Conservation (phyloP, 2,329 filamentous ascomycete species). For the Verticillium isaacii region DNA sequence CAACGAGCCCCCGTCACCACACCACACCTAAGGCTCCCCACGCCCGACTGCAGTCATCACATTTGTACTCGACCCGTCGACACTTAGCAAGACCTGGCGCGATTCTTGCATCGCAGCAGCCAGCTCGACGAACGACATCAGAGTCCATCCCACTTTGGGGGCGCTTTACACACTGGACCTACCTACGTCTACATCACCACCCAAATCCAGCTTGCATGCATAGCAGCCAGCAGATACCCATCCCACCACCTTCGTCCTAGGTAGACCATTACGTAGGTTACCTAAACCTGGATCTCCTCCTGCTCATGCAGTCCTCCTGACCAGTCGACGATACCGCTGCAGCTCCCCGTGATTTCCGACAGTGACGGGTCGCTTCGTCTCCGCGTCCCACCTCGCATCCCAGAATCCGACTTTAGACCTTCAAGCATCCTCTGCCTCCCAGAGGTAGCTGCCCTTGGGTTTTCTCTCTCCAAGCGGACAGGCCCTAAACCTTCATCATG, state of each 20-base stretch:
- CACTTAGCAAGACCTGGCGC: neutral
- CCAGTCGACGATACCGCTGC: neutral
- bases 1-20: neutral
- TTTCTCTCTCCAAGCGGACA: neutral
- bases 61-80: neutral
- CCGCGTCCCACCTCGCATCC: neutral
- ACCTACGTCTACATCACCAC: neutral
- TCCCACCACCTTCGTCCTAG: neutral
- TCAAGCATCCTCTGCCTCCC: neutral
- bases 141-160: neutral
- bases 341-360: neutral
- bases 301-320: neutral
- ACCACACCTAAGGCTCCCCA: neutral
- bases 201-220: neutral
- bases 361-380: neutral
- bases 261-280: neutral
- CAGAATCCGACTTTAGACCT: neutral
- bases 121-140: neutral
- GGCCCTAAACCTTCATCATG: neutral
- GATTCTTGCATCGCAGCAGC: neutral
- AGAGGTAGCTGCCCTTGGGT: neutral
- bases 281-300: neutral
- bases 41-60: neutral
- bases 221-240: neutral
- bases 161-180: neutral